Conservation (phyloP, 371 early-diverging fungal species). For the Dinochytrium kinnereticum region DNA sequence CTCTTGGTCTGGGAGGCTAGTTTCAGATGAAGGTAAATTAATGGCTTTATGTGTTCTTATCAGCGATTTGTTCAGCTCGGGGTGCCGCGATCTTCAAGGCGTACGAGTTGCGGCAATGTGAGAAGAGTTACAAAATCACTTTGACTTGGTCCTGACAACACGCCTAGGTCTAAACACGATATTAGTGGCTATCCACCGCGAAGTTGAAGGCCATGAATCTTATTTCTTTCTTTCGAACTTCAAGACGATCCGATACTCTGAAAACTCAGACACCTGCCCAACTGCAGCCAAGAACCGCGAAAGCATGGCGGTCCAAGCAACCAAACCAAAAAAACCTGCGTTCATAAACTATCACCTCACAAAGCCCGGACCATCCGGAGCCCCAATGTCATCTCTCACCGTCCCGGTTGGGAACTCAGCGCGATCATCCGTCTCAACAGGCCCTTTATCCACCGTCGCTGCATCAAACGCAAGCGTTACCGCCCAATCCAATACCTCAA, state of each 20-base stretch:
- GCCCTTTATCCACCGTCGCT: neutral
- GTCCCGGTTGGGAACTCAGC: slow-evolving; percentile 5
- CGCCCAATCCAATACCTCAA: too few species aligned
- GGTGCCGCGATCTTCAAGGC: neutral
- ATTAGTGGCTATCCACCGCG: slow-evolving; percentile 21
- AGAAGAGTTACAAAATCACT: neutral
- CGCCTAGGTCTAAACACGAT: slow-evolving; percentile 18
- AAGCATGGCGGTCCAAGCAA: neutral
- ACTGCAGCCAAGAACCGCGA: neutral
- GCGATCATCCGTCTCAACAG: neutral
- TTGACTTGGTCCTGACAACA: neutral
- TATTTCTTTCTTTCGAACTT: slow-evolving; percentile 21
- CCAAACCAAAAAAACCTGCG: neutral
- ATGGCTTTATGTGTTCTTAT: neutral
- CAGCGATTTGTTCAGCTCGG: neutral
- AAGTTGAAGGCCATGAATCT: slow-evolving; percentile 19
- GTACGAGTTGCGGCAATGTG: slow-evolving; percentile 2
- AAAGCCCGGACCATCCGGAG: too few species aligned
- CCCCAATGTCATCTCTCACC: too few species aligned
- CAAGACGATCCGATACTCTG: slow-evolving; percentile 26
- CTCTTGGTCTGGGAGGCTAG: slow-evolving; percentile 13
- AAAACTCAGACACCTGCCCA: neutral
- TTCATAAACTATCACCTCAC: too few species aligned
- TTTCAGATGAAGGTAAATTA: slow-evolving; percentile 6
- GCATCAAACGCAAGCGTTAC: neutral